Evolutionary conservation across 2,329 filamentous ascomycete species (phyloP).

Genomic region (Diaporthe citri): DNA sequence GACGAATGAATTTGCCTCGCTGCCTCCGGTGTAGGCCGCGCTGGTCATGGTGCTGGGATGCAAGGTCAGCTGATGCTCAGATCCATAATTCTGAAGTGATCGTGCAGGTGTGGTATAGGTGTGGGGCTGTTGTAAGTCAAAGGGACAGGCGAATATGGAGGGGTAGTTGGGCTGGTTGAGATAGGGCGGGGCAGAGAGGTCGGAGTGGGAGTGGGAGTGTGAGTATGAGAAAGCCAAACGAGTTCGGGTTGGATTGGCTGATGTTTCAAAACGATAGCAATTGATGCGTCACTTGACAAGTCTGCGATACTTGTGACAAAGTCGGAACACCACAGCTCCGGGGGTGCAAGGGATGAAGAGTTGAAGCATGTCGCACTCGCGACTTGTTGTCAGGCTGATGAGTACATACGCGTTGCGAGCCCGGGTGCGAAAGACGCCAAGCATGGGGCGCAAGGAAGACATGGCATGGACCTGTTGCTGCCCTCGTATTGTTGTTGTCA

Average conservation of each 20-base stretch:
- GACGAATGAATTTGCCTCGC: slow-evolving; percentile 15
- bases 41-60: background rate
- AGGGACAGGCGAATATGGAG: background rate
- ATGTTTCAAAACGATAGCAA: background rate
- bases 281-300: background rate
- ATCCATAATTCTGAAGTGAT: background rate
- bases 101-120: background rate
- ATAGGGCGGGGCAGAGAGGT: background rate
- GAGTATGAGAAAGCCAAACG: background rate
- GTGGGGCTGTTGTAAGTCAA: background rate
- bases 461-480: background rate
- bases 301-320: background rate
- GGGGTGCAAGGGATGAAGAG: background rate
- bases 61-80: background rate
- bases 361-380: background rate
- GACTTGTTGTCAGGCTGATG: background rate
- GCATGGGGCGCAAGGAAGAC: background rate
- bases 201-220: background rate
- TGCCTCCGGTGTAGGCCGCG: slow-evolving; percentile 27
- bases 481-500: background rate
- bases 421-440: background rate
- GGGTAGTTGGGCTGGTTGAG: background rate
- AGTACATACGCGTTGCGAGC: slow-evolving; percentile 2
- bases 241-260: background rate
- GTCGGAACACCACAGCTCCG: background rate